A percentile compares a stretch with the other conserved stretches of the same genome.
These are phyloP conservation scores for Boletus rubroflammeus DNA, from an alignment of 768 basidiomycete species.

Conservation along the genomic window DNA sequence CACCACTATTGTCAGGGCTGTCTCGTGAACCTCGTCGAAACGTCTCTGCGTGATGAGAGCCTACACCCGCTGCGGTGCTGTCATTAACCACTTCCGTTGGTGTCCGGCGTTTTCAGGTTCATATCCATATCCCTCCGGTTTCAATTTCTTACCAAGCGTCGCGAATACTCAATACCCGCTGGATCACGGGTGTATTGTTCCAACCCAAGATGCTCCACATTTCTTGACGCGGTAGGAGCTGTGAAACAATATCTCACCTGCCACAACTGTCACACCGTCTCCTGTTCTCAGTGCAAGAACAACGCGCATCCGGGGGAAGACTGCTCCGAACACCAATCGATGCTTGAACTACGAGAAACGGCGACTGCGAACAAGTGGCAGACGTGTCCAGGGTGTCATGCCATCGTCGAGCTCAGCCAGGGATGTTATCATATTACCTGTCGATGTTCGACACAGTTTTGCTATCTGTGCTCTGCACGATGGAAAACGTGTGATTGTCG, in stretches of 20 bases:
- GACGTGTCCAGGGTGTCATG: conserved; percentile 57
- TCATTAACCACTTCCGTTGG: conserved; percentile 33
- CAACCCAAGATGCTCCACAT: conserved; percentile 47
- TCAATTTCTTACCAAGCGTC: conserved; percentile 39
- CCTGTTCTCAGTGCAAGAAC: conserved; percentile 52
- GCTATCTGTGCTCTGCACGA: conserved; percentile 56
- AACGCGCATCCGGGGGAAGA: conserved; percentile 36
- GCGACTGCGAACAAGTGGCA: conserved; percentile 51
- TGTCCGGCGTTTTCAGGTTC: conserved; percentile 24
- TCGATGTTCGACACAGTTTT: conserved; percentile 48
- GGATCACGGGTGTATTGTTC: conserved; percentile 49
- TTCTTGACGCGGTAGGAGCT: conserved; percentile 42
- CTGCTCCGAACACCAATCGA: conserved; percentile 43
- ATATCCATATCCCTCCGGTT: conserved; percentile 27
- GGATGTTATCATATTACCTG: conserved; percentile 71
- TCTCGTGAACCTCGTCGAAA: conserved; percentile 37
- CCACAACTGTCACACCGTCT: conserved; percentile 34
- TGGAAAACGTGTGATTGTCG: conserved; percentile 64
- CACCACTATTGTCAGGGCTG: conserved; percentile 50
- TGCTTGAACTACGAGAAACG: conserved; percentile 42
- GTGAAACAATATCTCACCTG: conserved; percentile 32
- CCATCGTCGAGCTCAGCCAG: conserved; percentile 50
- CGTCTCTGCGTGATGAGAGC: conserved; percentile 46
- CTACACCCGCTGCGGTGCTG: conserved; percentile 54
- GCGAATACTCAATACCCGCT: conserved; percentile 44